Conservation (phyloP, 2,329 filamentous ascomycete genomes). For the Fusarium chaquense region DNA sequence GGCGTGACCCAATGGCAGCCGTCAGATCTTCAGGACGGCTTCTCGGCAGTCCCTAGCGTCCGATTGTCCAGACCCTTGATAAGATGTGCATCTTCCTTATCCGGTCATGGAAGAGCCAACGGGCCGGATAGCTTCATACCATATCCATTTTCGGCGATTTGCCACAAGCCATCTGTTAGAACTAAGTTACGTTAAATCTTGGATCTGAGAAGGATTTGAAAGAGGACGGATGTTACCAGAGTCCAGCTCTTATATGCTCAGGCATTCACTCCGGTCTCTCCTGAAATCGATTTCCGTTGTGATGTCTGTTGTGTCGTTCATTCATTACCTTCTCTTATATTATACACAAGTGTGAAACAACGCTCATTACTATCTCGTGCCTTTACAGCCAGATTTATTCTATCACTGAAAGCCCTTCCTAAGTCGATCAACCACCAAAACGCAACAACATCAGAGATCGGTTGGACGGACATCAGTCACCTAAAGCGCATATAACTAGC, state of each 20-base stretch:
- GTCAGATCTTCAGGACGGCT: neutral
- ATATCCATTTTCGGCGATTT: slow-evolving; percentile 29
- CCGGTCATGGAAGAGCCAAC: slow-evolving; percentile 22
- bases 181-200: neutral
- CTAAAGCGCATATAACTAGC: neutral
- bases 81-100: slow-evolving; percentile 22
- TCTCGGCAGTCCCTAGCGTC: slow-evolving; percentile 16
- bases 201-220: neutral
- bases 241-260: slow-evolving; percentile 9
- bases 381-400: neutral
- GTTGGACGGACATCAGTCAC: neutral
- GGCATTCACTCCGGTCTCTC: neutral
- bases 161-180: slow-evolving; percentile 17
- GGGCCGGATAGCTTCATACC: slow-evolving; percentile 5
- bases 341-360: neutral
- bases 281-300: neutral
- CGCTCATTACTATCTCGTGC: neutral
- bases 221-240: neutral
- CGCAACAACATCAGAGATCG: neutral
- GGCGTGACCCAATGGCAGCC: slow-evolving; percentile 7
- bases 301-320: neutral
- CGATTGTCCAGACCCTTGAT: neutral
- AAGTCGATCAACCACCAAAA: neutral
- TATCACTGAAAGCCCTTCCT: neutral
- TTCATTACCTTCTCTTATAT: neutral